These are phyloP conservation scores for Babjeviella inositovora DNA, from an alignment of 805 yeast genomes.

Conservation along the genomic window DNA sequence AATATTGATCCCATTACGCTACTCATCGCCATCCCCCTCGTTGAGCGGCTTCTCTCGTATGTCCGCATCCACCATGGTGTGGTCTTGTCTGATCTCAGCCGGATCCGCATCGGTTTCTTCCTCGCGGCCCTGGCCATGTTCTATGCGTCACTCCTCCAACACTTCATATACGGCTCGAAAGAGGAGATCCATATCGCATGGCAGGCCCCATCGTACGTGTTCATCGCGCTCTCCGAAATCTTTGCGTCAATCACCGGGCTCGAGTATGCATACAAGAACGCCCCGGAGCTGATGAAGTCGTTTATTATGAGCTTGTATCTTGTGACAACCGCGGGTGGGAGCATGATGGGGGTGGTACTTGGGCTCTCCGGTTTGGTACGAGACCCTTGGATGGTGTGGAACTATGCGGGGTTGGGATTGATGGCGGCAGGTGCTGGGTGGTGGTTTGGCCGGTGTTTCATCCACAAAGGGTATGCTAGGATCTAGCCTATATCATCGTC, in stretches of 20 bases:
- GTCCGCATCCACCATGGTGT: too few species aligned
- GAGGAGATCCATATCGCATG: constrained; percentile 51
- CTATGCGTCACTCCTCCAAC: constrained; percentile 65
- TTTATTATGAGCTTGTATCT: too few species aligned
- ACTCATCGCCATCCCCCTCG: constrained; percentile 63
- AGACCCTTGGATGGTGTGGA: too few species aligned
- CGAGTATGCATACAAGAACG: constrained; percentile 75
- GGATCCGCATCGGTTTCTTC: constrained; percentile 57
- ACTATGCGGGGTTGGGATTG: too few species aligned
- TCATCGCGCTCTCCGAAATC: constrained; percentile 64
- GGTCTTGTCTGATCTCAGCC: too few species aligned
- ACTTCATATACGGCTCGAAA: constrained; percentile 53
- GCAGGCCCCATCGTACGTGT: constrained; percentile 58
- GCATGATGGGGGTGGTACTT: too few species aligned
- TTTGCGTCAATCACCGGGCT: constrained; percentile 70
- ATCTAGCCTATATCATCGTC: too few species aligned
- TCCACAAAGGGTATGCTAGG: too few species aligned
- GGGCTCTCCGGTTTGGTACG: too few species aligned
- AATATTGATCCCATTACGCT: constrained; percentile 64
- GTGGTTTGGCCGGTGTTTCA: too few species aligned
- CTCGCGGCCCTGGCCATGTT: constrained; percentile 51
- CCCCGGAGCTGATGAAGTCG: constrained; percentile 58
- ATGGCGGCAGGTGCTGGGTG: too few species aligned
- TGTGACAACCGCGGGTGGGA: too few species aligned
- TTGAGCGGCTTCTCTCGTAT: constrained; percentile 43